Percentiles rank a stretch among this genome's conserved stretches.
Conservation (phyloP, 2,329 filamentous ascomycete genomes). For the Thielaviopsis musarum region DNA sequence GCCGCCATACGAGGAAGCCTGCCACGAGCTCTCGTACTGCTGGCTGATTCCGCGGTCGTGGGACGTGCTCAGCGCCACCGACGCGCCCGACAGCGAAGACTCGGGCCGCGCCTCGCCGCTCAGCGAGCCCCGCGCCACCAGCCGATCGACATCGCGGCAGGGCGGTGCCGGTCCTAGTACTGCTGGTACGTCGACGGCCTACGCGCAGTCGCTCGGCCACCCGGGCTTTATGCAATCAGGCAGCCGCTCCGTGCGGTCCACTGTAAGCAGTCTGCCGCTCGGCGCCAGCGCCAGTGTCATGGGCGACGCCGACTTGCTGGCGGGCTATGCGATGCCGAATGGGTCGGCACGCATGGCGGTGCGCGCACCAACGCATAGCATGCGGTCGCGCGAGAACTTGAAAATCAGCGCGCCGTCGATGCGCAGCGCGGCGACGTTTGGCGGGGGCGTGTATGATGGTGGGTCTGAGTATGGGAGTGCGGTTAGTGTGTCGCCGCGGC, state of each 20-base stretch:
- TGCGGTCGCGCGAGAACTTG: conserved; percentile 13
- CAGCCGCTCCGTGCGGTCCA: conserved; percentile 15
- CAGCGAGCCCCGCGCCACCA: conserved; percentile 11
- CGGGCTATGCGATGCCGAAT: neutral
- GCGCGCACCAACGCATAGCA: conserved; percentile 2
- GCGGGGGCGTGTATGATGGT: conserved; percentile 15
- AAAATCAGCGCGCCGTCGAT: conserved; percentile 2
- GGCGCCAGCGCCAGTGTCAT: conserved; percentile 5
- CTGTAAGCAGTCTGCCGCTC: conserved; percentile 2
- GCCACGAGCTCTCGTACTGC: conserved; percentile 36
- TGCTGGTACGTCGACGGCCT: neutral
- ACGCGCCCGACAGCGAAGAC: conserved; percentile 16
- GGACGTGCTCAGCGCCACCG: conserved; percentile 16
- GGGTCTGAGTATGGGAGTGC: conserved; percentile 4
- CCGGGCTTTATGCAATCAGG: neutral
- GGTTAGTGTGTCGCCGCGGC: neutral
- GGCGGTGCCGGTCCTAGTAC: neutral
- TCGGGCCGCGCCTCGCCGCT: conserved; percentile 16
- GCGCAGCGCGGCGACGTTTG: conserved; percentile 13
- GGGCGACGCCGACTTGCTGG: neutral
- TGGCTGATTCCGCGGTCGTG: conserved; percentile 29
- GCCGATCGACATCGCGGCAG: conserved; percentile 12
- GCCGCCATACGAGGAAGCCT: conserved; percentile 20
- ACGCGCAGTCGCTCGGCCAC: conserved; percentile 1
- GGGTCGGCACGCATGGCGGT: neutral